Base-by-base conservation (phyloP, 805 yeast genomes). In the Metschnikowia reukaufii region DNA sequence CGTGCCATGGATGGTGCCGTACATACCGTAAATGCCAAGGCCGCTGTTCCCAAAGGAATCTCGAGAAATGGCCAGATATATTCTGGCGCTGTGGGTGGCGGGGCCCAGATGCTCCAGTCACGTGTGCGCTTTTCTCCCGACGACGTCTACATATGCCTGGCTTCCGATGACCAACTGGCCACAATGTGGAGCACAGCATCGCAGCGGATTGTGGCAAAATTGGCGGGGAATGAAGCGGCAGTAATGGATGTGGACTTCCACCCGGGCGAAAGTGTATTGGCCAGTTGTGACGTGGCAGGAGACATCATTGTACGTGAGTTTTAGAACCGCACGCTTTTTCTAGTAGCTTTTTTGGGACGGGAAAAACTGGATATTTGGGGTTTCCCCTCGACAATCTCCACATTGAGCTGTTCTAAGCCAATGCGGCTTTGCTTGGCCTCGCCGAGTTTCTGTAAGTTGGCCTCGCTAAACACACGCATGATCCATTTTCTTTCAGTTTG, bases 171-270 rank as follows among this genome's bases (percentile, higher is more conserved):
- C 60, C 68, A 75, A 1, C 72, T 79, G 5, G 73, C 78, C 0
- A 78, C 81, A 4, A 53, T 75, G 3, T 87, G 91, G 92, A 83
- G 83, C 50, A 67, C 77, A 13, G 70, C 71, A 4, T 68, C 84
- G 0, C 66, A 80, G 42, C 70, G 70, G 39, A 54, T 83, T 20
- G 49, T 72, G 5, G 65, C 71, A 39, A 81, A 83, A 55, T 61
- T 75, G 8, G 67, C 71, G 3, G 91, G 90, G 1, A 91, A 87
- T 57, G 52, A 58, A 4, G 86, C 89, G 0, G 64, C 82, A 0
- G 86, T 82, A 0, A 62, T 82, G 20, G 89, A 81, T 60, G 77
- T 84, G 6, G 82, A 78, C 55, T 76, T 72, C 52, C 79, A 77
- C 54, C 81, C 82, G 6, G 51, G 54, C 2, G 60, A 61, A 12